These are phyloP conservation scores for Pyrenochaeta sp. DNA, from an alignment of 2,329 filamentous ascomycete genomes.

Conservation along the genomic window DNA sequence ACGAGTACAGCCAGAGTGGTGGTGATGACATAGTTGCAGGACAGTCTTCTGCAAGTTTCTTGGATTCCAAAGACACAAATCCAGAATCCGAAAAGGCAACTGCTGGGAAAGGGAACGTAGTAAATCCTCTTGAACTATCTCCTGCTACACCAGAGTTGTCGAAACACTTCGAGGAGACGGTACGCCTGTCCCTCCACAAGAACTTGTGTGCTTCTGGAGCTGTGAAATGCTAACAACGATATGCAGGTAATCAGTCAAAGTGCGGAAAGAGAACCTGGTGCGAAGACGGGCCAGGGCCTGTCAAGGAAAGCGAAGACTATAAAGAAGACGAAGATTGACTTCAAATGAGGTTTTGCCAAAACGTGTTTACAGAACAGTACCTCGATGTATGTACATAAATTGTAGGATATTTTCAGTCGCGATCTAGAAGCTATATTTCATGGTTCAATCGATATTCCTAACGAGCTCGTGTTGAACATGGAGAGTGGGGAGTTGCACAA, in stretches of 20 bases:
- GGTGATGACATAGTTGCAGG: constrained; percentile 20
- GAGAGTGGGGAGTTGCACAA: too few relatives aligned
- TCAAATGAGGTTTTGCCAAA: constrained; percentile 4
- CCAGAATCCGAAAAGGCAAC: constrained; percentile 8
- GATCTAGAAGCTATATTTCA: too few relatives aligned
- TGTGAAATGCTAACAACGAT: background rate
- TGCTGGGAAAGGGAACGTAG: constrained; percentile 18
- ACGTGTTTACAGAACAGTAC: too few relatives aligned
- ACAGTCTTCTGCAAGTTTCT: constrained; percentile 1
- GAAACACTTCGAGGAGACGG: constrained; percentile 7
- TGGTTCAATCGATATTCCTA: too few relatives aligned
- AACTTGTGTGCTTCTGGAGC: background rate
- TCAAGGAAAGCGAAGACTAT: constrained; percentile 16
- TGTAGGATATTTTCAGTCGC: too few relatives aligned
- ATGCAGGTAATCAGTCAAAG: constrained; percentile 8
- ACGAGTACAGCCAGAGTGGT: constrained; percentile 20
- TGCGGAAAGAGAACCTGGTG: constrained; percentile 7
- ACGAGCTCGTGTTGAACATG: too few relatives aligned
- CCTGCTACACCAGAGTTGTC: constrained; percentile 20
- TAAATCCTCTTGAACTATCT: constrained; percentile 19
- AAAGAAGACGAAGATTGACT: constrained; percentile 16
- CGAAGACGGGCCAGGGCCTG: constrained; percentile 11
- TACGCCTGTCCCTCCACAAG: background rate
- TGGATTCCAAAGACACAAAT: constrained; percentile 5
- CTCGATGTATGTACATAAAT: background rate